Evolutionary conservation across 306 rosid genomes (phyloP).

Genomic region (Begonia loranthoides): DNA sequence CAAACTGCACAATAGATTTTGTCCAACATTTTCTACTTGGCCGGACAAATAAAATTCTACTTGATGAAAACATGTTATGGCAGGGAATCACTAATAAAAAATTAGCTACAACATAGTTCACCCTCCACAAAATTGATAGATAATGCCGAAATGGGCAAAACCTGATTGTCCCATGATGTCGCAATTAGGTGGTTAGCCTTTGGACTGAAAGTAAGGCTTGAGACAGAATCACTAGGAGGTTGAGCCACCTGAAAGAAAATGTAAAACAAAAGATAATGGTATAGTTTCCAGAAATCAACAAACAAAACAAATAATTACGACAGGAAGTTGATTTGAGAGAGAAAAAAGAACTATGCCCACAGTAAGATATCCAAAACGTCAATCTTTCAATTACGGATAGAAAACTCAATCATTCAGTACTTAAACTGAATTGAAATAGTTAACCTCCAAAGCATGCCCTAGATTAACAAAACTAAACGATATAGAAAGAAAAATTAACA

Average conservation of each 20-base stretch:
- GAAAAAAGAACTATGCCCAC: background rate
- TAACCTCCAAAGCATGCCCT: background rate
- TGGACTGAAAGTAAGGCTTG: conserved; percentile 59
- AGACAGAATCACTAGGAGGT: conserved; percentile 66
- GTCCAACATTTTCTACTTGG: too few relatives aligned
- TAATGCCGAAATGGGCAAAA: conserved; percentile 1
- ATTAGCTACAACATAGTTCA: background rate
- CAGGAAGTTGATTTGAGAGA: background rate
- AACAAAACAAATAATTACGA: background rate
- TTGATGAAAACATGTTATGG: too few relatives aligned
- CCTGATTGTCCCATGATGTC: conserved; percentile 88
- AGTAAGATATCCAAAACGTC: background rate
- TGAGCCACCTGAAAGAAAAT: conserved; percentile 45
- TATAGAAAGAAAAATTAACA: background rate
- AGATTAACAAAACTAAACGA: background rate
- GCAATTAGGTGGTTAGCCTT: conserved; percentile 68
- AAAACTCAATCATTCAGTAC: background rate
- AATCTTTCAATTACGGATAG: background rate
- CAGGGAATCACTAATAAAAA: background rate
- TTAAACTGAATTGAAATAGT: background rate
- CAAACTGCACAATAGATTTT: too few relatives aligned
- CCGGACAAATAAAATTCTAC: too few relatives aligned
- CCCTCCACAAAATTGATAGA: background rate
- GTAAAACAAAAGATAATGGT: background rate
- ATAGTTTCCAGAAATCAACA: background rate